A percentile compares a stretch with the other conserved stretches of the same genome.
Evolutionary conservation across 139 green algal species (phyloP).

Genomic region (Pycnococcus provasolii): DNA sequence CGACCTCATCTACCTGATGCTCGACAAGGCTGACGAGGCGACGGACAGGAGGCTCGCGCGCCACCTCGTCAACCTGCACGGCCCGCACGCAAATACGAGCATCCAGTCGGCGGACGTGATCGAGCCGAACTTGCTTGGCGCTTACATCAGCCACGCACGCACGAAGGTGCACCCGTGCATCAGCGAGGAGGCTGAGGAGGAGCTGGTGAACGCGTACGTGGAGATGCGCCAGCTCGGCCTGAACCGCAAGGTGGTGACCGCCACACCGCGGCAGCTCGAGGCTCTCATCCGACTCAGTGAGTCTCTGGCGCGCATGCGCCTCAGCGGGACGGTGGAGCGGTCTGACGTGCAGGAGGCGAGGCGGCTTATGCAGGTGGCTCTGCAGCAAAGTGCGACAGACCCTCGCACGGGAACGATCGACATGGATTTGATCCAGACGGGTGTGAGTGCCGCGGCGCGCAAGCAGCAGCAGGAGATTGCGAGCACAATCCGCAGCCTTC

Average conservation of each 20-base stretch:
- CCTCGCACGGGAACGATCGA: constrained; percentile 48
- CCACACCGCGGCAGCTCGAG: constrained; percentile 89
- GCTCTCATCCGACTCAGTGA: constrained; percentile 76
- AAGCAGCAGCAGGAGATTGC: neutral
- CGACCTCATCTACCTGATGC: constrained; percentile 90
- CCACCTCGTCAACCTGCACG: constrained; percentile 83
- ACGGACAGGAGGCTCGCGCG: constrained; percentile 71
- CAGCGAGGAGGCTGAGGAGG: constrained; percentile 53
- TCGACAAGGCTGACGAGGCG: constrained; percentile 77
- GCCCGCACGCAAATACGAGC: constrained; percentile 31
- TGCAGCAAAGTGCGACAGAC: constrained; percentile 65
- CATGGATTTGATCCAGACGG: constrained; percentile 19
- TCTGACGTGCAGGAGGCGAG: constrained; percentile 54
- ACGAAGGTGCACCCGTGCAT: constrained; percentile 52
- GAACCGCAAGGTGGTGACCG: constrained; percentile 53
- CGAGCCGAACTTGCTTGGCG: constrained; percentile 54
- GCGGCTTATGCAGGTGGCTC: constrained; percentile 54
- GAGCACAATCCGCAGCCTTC: neutral
- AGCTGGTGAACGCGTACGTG: constrained; percentile 68
- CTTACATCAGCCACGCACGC: constrained; percentile 82
- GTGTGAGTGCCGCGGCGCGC: neutral
- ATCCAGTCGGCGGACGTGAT: constrained; percentile 28
- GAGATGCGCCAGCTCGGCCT: constrained; percentile 53
- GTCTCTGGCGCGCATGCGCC: constrained; percentile 64
- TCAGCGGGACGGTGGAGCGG: constrained; percentile 19